Percentiles rank a stretch among this genome's conserved stretches.
These are phyloP conservation scores for Primulina eburnea DNA, from an alignment of 257 asterid species.

Conservation along the genomic window DNA sequence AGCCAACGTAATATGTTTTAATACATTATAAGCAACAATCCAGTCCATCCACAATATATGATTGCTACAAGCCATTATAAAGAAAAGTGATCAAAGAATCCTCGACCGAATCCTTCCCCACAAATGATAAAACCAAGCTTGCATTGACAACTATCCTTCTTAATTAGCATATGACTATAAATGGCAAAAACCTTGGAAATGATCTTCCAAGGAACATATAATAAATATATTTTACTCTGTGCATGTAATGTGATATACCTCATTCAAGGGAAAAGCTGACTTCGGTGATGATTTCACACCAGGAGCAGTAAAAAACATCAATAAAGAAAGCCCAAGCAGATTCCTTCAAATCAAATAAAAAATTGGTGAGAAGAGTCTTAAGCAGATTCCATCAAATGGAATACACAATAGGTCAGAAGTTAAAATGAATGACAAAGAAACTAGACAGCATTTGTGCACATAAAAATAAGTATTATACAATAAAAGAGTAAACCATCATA, in stretches of 20 bases:
- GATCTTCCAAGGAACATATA: neutral
- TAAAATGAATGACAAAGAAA: no score
- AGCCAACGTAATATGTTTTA: no score
- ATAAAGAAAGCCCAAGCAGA: slow-evolving; percentile 57
- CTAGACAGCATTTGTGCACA: no score
- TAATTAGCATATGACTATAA: no score
- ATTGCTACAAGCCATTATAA: neutral
- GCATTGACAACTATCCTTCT: neutral
- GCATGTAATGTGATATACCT: neutral
- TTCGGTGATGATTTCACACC: slow-evolving; percentile 30
- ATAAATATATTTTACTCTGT: neutral
- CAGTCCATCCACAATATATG: neutral
- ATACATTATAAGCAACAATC: no score
- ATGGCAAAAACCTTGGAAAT: neutral
- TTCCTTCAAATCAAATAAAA: slow-evolving; percentile 50
- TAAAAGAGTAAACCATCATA: no score
- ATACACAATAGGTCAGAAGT: no score
- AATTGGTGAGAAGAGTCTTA: no score
- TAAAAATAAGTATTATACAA: no score
- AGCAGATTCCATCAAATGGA: no score
- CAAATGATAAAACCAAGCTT: neutral
- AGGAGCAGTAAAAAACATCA: slow-evolving; percentile 50
- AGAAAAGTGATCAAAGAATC: neutral
- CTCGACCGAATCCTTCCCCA: neutral
- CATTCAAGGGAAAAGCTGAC: no score